Evolutionary conservation across 2,329 filamentous ascomycete species (phyloP).

Genomic region (Triangularia verruculosa): DNA sequence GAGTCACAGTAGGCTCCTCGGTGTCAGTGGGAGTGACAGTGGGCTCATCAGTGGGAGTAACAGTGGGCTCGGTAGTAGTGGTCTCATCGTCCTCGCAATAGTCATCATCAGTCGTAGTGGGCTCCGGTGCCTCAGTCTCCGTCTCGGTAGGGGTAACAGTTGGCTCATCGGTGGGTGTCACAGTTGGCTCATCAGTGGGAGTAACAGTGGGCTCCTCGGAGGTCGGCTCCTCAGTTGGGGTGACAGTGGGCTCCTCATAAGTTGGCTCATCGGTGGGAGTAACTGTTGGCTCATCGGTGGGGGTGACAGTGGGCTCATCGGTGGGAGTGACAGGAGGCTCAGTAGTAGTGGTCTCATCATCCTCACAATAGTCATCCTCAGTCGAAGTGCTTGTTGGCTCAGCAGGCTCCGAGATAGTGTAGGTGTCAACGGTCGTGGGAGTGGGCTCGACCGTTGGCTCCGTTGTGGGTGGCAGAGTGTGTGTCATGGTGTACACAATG

Average conservation of each 20-base stretch:
- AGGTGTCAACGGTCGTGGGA: background rate
- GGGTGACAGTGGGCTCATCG: background rate
- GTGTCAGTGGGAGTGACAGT: slow-evolving; percentile 9
- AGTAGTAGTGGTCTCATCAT: background rate
- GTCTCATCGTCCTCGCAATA: slow-evolving; percentile 9
- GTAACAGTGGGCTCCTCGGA: slow-evolving; percentile 38
- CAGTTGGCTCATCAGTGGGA: background rate
- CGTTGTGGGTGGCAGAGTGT: slow-evolving; percentile 11
- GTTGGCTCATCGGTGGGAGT: slow-evolving; percentile 6
- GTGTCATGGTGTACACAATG: slow-evolving; percentile 25
- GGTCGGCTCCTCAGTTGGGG: slow-evolving; percentile 45
- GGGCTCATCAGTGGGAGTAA: background rate
- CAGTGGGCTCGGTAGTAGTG: background rate
- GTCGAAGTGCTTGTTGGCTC: background rate
- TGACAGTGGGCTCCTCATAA: slow-evolving; percentile 45
- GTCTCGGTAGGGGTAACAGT: slow-evolving; percentile 3
- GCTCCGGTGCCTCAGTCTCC: background rate
- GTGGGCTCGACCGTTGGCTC: background rate
- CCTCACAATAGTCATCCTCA: background rate
- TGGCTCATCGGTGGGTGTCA: background rate
- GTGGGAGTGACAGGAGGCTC: slow-evolving; percentile 3
- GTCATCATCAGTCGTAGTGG: background rate
- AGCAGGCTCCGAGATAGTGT: background rate
- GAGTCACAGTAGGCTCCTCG: background rate
- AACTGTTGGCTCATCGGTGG: background rate